Evolutionary conservation across 164 flowering plant species (phyloP), one percentile per base, ranked within the genome.

Genomic region (Kingdonia uniflora): DNA sequence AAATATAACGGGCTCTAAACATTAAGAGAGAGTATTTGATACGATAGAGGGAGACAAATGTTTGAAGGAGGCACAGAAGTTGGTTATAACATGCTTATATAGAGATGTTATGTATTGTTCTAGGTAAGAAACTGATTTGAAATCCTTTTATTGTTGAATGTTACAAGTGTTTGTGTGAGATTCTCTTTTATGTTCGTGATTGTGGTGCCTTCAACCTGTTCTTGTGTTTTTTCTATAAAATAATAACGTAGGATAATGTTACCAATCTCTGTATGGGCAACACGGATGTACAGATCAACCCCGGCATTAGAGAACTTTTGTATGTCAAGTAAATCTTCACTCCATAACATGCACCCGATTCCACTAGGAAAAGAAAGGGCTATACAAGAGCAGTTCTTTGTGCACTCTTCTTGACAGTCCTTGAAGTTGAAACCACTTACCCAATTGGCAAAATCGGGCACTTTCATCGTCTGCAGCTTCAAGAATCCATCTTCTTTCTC

Each of bases 401-500:
- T 10, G 15, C 48, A 44, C 6, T 44, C 21, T n/a, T n/a, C 22
- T 44, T 11, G 11, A 19, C 48, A 44, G 1, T 44, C 20, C 17
- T 19, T 19, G 11, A 8, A 2, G 11, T 44, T 44, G 1, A 10
- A 7, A 5, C 7, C 22, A n/a, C 20, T 8, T 21, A 2, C 23
- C 26, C 15, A 47, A 14, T 11, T 14, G 13, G 50, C 13, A 47
- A 19, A 8, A 22, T 47, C 50, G 1, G 50, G 50, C 14, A 47
- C 20, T 21, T 47, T 47, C 1, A 47, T 23, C 12, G 2, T 44
- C 21, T 2, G 38, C 35, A 53, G 11, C 37, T 17, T 44, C 45
- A 60, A 17, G 29, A 53, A 60, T 46, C 56, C 45, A 33, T 62
- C 56, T 0, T 13, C 51, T 6, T 21, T 15, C 2, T 19, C 50